phyloP scores from a whole-genome alignment of 768 basidiomycete genomes.

The Gloeostereum incarnatum region DNA sequence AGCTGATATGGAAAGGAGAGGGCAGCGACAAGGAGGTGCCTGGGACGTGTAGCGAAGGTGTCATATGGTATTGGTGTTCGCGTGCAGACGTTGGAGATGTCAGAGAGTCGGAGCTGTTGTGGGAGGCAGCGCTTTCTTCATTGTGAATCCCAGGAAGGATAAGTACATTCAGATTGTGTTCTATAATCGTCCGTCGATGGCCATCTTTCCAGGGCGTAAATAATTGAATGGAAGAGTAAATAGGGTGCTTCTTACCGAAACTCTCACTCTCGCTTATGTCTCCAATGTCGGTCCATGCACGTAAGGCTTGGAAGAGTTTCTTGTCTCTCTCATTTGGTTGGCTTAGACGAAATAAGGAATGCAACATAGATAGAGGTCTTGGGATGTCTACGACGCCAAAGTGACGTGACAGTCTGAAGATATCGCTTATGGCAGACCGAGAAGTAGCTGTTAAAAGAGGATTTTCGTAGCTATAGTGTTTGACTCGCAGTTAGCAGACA shows the following conservation, averaged over 20 bases:
- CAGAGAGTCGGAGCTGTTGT: constrained; percentile 27
- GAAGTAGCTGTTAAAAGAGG: constrained; percentile 71
- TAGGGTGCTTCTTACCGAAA: constrained; percentile 44
- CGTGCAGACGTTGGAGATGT: constrained; percentile 20
- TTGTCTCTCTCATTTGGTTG: constrained; percentile 22
- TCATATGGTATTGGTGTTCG: constrained; percentile 19
- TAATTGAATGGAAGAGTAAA: constrained; percentile 1
- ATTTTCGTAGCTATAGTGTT: constrained; percentile 58
- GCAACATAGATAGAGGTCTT: constrained; percentile 52
- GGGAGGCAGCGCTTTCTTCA: constrained; percentile 27
- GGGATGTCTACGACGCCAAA: constrained; percentile 58
- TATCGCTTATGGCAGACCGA: constrained; percentile 61
- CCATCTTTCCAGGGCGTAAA: constrained; percentile 40
- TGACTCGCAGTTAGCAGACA: constrained; percentile 8
- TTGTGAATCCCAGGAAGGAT: constrained; percentile 66
- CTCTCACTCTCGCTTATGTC: constrained; percentile 74
- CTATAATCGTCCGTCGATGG: constrained; percentile 62
- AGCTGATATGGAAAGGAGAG: constrained; percentile 65
- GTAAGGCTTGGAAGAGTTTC: constrained; percentile 52
- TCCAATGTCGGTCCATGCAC: constrained; percentile 67
- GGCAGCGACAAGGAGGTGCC: constrained; percentile 49
- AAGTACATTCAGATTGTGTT: constrained; percentile 72
- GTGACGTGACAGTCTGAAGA: constrained; percentile 52
- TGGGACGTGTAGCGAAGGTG: constrained; percentile 46
- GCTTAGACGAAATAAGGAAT: constrained; percentile 40